Conservation (phyloP, 2,329 filamentous ascomycete species). For the Stenocarpella maydis region DNA sequence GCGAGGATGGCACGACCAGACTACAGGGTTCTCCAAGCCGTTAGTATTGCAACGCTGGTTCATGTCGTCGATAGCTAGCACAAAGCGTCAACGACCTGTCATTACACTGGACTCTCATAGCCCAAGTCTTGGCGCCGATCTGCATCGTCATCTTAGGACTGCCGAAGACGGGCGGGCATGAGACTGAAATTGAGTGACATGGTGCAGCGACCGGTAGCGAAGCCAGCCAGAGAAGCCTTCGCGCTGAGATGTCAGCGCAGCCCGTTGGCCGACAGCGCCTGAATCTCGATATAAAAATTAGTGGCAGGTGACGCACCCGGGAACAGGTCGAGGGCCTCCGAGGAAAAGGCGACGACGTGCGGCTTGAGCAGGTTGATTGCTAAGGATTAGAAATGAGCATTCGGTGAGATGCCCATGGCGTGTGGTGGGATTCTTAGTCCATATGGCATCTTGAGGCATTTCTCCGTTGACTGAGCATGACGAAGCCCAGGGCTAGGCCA, state of each 20-base stretch:
- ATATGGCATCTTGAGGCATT: constrained; percentile 15
- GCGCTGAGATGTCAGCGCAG: constrained; percentile 9
- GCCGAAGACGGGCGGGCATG: constrained; percentile 18
- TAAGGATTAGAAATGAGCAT: constrained; percentile 21
- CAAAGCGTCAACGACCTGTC: constrained; percentile 21
- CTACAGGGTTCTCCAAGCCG: constrained; percentile 19
- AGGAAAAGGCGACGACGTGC: not conserved
- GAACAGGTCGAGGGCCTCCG: not conserved
- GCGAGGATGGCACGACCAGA: constrained; percentile 12
- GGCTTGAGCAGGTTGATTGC: constrained; percentile 25
- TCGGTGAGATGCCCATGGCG: constrained; percentile 8
- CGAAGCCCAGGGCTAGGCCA: constrained; percentile 22
- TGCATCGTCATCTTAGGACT: constrained; percentile 8
- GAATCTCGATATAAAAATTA: not conserved
- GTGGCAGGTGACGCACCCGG: not conserved
- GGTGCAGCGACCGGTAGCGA: not conserved
- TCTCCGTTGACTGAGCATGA: constrained; percentile 22
- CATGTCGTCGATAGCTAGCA: constrained; percentile 22
- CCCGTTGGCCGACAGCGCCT: not conserved
- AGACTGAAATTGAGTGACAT: constrained; percentile 1
- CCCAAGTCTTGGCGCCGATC: constrained; percentile 20
- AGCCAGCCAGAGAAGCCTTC: not conserved
- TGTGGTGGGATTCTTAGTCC: constrained; percentile 8
- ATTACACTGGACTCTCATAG: constrained; percentile 18
- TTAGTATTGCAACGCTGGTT: constrained; percentile 23